Percentiles rank a stretch among this genome's conserved stretches.
Evolutionary conservation across 495 filamentous ascomycete species (phyloP).

Genomic region (Penicillium alfredii): DNA sequence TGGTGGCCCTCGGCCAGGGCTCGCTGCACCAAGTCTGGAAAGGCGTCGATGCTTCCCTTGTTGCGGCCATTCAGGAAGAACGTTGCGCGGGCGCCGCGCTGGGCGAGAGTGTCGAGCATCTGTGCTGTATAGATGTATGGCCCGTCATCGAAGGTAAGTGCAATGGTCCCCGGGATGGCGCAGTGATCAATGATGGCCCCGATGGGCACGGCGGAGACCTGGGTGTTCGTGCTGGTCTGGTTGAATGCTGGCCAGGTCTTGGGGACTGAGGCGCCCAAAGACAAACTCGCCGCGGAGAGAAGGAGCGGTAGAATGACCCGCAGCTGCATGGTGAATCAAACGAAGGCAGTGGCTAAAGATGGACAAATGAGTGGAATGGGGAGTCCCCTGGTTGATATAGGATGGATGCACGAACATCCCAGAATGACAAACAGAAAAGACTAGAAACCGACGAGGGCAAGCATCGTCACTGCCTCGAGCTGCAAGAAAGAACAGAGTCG

Average conservation of each 20-base stretch:
- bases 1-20: constrained; percentile 62
- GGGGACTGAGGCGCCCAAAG: not conserved
- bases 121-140: constrained; percentile 59
- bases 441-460: too few relatives aligned
- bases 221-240: not conserved
- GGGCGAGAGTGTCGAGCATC: constrained; percentile 56
- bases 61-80: constrained; percentile 72
- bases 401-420: too few relatives aligned
- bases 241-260: constrained; percentile 1
- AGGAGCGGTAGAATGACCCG: not conserved
- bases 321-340: not conserved
- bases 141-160: constrained; percentile 74
- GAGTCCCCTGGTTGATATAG: too few relatives aligned
- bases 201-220: constrained; percentile 36
- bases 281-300: not conserved
- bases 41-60: constrained; percentile 48
- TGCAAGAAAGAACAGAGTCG: too few relatives aligned
- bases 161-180: constrained; percentile 49
- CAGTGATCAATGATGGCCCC: constrained; percentile 58
- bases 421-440: too few relatives aligned
- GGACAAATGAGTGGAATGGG: too few relatives aligned
- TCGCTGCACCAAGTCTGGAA: constrained; percentile 53
- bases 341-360: too few relatives aligned
- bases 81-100: constrained; percentile 57
- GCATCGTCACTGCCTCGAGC: too few relatives aligned